Conservation (phyloP, 169 alveolate species). For the Cyclospora cayetanensis region DNA sequence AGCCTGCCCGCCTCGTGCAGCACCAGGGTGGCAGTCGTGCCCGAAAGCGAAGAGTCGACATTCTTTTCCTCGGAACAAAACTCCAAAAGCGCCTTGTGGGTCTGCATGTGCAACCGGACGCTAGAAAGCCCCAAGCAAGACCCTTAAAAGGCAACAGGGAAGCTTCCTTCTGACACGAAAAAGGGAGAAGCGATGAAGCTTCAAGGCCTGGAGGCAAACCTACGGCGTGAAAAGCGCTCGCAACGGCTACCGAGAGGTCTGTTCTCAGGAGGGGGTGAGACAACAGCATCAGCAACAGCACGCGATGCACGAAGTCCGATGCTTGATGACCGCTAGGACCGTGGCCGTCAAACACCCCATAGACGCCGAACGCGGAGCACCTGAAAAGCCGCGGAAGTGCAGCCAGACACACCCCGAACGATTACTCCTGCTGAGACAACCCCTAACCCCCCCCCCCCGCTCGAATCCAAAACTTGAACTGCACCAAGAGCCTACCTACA, state of each 20-base stretch:
- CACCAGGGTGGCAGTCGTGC: conserved; percentile 78
- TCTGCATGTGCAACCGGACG: not conserved
- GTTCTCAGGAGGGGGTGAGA: not conserved
- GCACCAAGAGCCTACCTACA: not conserved
- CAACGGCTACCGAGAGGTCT: conserved; percentile 20
- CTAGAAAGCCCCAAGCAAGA: no score
- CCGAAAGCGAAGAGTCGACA: conserved; percentile 72
- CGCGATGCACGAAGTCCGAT: conserved; percentile 83
- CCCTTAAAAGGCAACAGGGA: no score
- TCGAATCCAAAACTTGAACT: not conserved
- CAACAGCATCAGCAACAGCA: conserved; percentile 76
- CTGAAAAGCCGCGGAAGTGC: not conserved
- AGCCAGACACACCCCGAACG: not conserved
- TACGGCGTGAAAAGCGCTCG: conserved; percentile 55
- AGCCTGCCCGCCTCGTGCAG: conserved; percentile 29
- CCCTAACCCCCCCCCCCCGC: not conserved
- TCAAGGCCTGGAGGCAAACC: not conserved
- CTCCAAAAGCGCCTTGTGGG: not conserved
- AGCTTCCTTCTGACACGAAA: no score
- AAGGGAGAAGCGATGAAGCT: not conserved
- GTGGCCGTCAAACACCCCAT: conserved; percentile 93
- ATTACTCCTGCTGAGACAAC: not conserved
- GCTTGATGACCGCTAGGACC: conserved; percentile 92
- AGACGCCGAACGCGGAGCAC: conserved; percentile 70
- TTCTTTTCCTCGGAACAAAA: not conserved